Percentiles rank a stretch among this genome's conserved stretches.
These are phyloP conservation scores for Leishmania braziliensis DNA, from an alignment of 208 protist genomes.

Conservation along the genomic window DNA sequence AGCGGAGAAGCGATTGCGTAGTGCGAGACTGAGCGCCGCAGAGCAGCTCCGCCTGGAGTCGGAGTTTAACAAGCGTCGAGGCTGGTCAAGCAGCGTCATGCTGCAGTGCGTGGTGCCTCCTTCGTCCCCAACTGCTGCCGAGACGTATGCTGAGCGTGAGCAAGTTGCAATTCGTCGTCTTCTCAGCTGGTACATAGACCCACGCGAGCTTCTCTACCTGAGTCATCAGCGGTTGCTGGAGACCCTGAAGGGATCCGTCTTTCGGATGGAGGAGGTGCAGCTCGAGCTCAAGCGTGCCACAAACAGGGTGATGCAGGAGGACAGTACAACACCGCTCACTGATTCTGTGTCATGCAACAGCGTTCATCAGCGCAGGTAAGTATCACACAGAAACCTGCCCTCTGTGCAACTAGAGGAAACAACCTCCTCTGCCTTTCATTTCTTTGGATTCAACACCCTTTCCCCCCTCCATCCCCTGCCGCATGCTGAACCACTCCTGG, in stretches of 20 bases:
- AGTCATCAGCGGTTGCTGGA: slow-evolving; percentile 74
- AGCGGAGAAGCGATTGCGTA: not conserved
- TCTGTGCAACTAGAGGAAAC: too few relatives aligned
- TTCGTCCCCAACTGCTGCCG: not conserved
- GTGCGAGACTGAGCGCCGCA: slow-evolving; percentile 16
- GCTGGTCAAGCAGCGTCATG: not conserved
- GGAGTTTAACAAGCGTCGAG: slow-evolving; percentile 13
- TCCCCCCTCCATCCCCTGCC: too few relatives aligned
- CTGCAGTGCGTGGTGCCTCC: not conserved
- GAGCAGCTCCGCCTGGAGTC: slow-evolving; percentile 21
- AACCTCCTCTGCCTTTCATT: too few relatives aligned
- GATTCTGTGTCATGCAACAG: not conserved
- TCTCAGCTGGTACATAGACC: slow-evolving; percentile 83
- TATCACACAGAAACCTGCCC: not conserved
- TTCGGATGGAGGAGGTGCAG: slow-evolving; percentile 67
- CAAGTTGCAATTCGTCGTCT: slow-evolving; percentile 24
- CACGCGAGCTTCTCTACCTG: slow-evolving; percentile 70
- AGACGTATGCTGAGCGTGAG: slow-evolving; percentile 6
- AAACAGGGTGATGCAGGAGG: slow-evolving; percentile 1
- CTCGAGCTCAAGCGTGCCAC: slow-evolving; percentile 51
- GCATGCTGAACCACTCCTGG: too few relatives aligned
- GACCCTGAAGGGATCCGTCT: slow-evolving; percentile 62
- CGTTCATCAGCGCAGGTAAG: not conserved
- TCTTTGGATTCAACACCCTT: too few relatives aligned
- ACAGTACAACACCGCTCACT: not conserved